These are phyloP conservation scores for Puccinia polysora DNA, from an alignment of 1,284 basidiomycete species.

Conservation along the genomic window DNA sequence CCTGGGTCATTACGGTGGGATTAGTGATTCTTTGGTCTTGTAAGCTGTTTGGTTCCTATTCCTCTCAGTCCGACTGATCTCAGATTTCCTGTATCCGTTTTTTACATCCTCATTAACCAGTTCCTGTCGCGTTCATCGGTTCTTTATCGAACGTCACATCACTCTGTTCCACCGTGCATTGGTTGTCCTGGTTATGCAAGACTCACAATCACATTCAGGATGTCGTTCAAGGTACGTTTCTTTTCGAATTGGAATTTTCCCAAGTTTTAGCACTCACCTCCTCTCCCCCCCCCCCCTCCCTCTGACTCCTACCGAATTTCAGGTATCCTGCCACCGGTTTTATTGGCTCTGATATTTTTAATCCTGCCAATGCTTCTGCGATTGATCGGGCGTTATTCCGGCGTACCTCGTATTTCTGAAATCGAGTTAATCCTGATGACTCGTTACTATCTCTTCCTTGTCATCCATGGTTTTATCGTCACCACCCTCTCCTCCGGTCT, in stretches of 20 bases:
- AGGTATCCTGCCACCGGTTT: constrained; percentile 77
- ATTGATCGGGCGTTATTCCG: constrained; percentile 68
- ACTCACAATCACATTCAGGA: constrained; percentile 52
- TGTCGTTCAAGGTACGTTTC: constrained; percentile 20
- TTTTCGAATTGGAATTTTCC: neutral
- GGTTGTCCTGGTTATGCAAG: constrained; percentile 76
- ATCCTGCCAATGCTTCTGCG: constrained; percentile 75
- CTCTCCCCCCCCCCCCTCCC: neutral
- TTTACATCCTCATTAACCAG: constrained; percentile 1
- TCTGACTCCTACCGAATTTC: neutral
- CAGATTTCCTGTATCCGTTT: neutral
- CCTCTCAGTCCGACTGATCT: neutral
- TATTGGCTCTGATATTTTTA: constrained; percentile 84
- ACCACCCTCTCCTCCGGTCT: constrained; percentile 77
- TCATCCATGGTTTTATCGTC: constrained; percentile 84
- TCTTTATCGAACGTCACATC: constrained; percentile 72
- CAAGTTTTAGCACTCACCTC: no score
- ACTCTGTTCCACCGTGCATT: constrained; percentile 64
- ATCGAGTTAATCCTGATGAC: constrained; percentile 87
- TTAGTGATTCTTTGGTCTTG: constrained; percentile 65
- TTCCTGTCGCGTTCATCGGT: constrained; percentile 67
- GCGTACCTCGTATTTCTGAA: constrained; percentile 71
- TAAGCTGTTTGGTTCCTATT: neutral
- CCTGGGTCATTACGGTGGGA: constrained; percentile 59
- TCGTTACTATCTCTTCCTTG: constrained; percentile 85